phyloP scores from a whole-genome alignment of 805 yeast genomes.

The Candida boleticola region DNA sequence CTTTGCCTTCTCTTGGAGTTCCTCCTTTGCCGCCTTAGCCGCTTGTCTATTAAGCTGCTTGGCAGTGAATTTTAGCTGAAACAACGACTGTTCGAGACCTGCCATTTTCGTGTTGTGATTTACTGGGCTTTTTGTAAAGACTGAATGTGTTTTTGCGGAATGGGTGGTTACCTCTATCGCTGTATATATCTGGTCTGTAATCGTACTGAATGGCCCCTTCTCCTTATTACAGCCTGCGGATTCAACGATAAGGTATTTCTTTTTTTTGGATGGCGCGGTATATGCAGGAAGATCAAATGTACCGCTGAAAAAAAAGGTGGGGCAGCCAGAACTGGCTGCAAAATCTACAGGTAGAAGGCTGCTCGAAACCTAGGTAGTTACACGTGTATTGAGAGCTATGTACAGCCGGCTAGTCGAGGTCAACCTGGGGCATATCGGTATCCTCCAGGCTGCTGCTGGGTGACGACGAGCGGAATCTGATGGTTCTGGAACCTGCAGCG shows the following conservation, averaged over 20 bases:
- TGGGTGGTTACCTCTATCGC: too few relatives aligned
- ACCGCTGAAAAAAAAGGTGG: too few relatives aligned
- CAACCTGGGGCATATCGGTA: conserved; percentile 5
- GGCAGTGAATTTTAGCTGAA: conserved; percentile 82
- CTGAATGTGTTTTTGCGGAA: too few relatives aligned
- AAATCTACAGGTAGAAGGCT: not conserved
- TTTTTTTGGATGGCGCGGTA: too few relatives aligned
- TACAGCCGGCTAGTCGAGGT: conserved; percentile 2
- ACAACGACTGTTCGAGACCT: conserved; percentile 52
- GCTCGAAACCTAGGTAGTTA: too few relatives aligned
- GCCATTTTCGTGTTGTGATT: conserved; percentile 23
- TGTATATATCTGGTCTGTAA: too few relatives aligned
- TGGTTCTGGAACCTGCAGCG: not conserved
- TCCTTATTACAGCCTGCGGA: too few relatives aligned
- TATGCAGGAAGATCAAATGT: not conserved
- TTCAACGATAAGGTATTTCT: too few relatives aligned
- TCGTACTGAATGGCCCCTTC: too few relatives aligned
- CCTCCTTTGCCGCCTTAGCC: conserved; percentile 86
- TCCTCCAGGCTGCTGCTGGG: conserved; percentile 1
- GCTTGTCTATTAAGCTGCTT: conserved; percentile 91
- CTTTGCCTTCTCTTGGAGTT: conserved; percentile 78
- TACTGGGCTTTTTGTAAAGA: not conserved
- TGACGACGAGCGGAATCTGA: too few relatives aligned
- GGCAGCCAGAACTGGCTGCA: not conserved
- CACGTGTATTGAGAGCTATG: too few relatives aligned